These are phyloP conservation scores for Talaromyces sp. DNA, from an alignment of 2,329 filamentous ascomycete species.

Conservation along the genomic window DNA sequence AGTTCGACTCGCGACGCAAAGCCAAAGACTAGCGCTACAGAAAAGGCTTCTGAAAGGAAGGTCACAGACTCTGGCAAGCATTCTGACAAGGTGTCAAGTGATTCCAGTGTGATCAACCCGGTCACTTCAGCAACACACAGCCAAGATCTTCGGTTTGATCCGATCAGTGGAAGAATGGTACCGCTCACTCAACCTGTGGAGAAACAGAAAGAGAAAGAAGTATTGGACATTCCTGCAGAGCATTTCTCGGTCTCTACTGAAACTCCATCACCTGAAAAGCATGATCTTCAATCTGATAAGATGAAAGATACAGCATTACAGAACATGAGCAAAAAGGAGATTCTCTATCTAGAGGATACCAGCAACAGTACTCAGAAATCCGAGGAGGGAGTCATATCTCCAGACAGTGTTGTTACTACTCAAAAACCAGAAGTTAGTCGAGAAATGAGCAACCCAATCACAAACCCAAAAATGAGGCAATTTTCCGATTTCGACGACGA, in stretches of 20 bases:
- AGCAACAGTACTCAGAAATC: background rate
- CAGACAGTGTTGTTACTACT: background rate
- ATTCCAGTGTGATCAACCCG: background rate
- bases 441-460: background rate
- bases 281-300: background rate
- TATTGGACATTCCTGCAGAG: background rate
- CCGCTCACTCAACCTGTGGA: background rate
- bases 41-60: background rate
- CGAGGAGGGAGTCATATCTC: background rate
- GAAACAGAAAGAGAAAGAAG: background rate
- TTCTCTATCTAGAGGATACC: background rate
- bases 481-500: slow-evolving; percentile 15
- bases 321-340: background rate
- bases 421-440: background rate
- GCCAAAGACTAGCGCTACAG: background rate
- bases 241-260: background rate
- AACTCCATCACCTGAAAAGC: background rate
- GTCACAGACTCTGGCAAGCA: background rate
- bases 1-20: background rate
- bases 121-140: background rate
- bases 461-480: background rate
- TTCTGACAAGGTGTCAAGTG: background rate
- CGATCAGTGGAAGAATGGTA: slow-evolving; percentile 10
- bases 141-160: slow-evolving; percentile 6
- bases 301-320: background rate